Conservation (phyloP, 1,139 yeast genomes). For the Hansenula lynferdii region DNA sequence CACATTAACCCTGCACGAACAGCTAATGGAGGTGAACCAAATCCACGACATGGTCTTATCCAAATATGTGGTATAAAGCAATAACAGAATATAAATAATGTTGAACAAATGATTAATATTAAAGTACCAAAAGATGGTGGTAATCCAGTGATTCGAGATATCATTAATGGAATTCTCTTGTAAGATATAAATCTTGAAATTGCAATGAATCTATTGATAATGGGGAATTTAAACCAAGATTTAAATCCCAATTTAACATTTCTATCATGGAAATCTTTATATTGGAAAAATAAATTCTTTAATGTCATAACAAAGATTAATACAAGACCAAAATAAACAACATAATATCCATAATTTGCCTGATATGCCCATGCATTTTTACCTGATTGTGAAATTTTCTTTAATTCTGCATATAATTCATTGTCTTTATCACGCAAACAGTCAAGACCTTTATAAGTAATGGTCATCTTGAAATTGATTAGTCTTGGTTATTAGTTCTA, state of each 20-base stretch:
- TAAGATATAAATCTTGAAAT: constrained; percentile 44
- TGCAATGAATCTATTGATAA: constrained; percentile 27
- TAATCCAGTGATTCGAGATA: constrained; percentile 38
- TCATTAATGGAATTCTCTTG: constrained; percentile 36
- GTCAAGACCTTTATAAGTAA: constrained; percentile 35
- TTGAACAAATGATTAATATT: constrained; percentile 34
- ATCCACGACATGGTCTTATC: constrained; percentile 51
- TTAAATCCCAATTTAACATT: too few relatives aligned
- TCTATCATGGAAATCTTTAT: constrained; percentile 31
- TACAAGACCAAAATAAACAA: constrained; percentile 39
- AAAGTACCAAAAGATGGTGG: constrained; percentile 49
- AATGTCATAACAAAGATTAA: constrained; percentile 35
- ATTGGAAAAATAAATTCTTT: constrained; percentile 34
- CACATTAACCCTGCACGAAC: constrained; percentile 51
- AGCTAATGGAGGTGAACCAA: constrained; percentile 65
- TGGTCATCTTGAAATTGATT: background rate
- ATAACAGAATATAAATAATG: constrained; percentile 42
- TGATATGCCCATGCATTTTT: constrained; percentile 36
- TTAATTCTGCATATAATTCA: constrained; percentile 26
- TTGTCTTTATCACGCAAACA: constrained; percentile 37
- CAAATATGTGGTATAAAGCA: constrained; percentile 47
- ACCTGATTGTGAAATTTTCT: constrained; percentile 32
- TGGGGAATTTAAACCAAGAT: constrained; percentile 2
- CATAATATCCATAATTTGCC: constrained; percentile 38
- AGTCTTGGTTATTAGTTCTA: too few relatives aligned